A percentile compares a stretch with the other conserved stretches of the same genome.
These are phyloP conservation scores for Trichoderma oligosporum DNA, from an alignment of 2,329 filamentous ascomycete species.

Conservation along the genomic window DNA sequence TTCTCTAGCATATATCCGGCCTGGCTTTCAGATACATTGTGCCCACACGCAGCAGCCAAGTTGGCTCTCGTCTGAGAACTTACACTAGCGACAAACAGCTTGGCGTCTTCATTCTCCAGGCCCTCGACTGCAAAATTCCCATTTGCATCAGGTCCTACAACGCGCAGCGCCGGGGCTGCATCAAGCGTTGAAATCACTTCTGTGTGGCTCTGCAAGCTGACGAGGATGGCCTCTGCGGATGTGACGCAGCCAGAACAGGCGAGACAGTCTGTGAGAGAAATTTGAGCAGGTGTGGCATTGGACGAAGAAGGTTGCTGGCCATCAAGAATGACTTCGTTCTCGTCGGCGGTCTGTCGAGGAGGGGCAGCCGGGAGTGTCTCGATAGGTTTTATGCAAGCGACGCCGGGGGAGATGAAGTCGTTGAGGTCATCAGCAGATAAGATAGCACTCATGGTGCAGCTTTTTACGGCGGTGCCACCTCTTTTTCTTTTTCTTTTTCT, in stretches of 20 bases:
- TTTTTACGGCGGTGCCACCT: slow-evolving; percentile 15
- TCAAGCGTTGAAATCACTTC: slow-evolving; percentile 86
- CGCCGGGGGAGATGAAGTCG: slow-evolving; percentile 96
- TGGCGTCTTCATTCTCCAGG: slow-evolving; percentile 58
- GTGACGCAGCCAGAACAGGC: slow-evolving; percentile 98
- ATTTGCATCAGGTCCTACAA: slow-evolving; percentile 32
- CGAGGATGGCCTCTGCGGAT: slow-evolving; percentile 93
- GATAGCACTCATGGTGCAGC: slow-evolving; percentile 80
- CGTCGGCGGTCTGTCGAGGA: slow-evolving; percentile 36
- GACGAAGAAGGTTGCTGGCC: slow-evolving; percentile 58
- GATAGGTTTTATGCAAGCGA: slow-evolving; percentile 96
- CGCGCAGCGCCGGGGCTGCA: slow-evolving; percentile 50
- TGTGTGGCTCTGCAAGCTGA: slow-evolving; percentile 87
- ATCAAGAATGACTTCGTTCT: slow-evolving; percentile 90
- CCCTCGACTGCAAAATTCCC: slow-evolving; percentile 45
- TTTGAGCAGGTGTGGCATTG: slow-evolving; percentile 71
- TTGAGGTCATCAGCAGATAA: slow-evolving; percentile 95
- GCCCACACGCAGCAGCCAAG: slow-evolving; percentile 77
- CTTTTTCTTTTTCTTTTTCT: background rate
- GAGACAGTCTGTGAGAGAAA: slow-evolving; percentile 94
- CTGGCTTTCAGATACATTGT: slow-evolving; percentile 64
- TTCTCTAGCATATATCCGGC: slow-evolving; percentile 81
- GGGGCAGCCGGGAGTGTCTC: slow-evolving; percentile 73
- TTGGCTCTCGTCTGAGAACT: slow-evolving; percentile 89
- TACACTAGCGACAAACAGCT: slow-evolving; percentile 85